Evolutionary conservation across 2,329 filamentous ascomycete genomes (phyloP).

Genomic region (Epichloe brachyelytri): DNA sequence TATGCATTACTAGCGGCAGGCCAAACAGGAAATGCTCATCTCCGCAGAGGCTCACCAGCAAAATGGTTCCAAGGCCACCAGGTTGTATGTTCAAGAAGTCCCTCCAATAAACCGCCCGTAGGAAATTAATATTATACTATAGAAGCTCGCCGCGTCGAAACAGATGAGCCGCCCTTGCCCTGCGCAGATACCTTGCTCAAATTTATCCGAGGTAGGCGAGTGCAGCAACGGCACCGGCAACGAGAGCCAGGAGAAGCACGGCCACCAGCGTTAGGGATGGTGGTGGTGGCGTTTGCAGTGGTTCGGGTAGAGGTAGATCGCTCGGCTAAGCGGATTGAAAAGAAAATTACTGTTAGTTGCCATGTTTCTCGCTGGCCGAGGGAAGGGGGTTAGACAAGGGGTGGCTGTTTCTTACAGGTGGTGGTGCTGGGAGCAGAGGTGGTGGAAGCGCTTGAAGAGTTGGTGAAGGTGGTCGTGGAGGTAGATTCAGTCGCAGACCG

Average conservation of each 20-base stretch:
- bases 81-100: not conserved
- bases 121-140: not conserved
- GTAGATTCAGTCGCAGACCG: slow-evolving; percentile 4
- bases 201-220: slow-evolving; percentile 20
- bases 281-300: slow-evolving; percentile 9
- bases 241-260: slow-evolving; percentile 19
- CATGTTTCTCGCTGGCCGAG: not conserved
- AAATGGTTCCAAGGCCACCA: not conserved
- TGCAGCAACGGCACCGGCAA: slow-evolving; percentile 21
- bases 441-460: not conserved
- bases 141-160: not conserved
- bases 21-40: not conserved
- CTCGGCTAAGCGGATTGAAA: not conserved
- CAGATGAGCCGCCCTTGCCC: not conserved
- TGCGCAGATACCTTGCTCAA: not conserved
- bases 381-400: not conserved
- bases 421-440: slow-evolving; percentile 7
- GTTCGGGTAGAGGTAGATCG: slow-evolving; percentile 1
- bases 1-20: not conserved
- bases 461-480: slow-evolving; percentile 2
- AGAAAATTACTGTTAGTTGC: not conserved
- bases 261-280: slow-evolving; percentile 17
- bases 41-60: not conserved
- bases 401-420: slow-evolving; percentile 2
- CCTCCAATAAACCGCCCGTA: not conserved